These are phyloP conservation scores for Termitomyces titanicus DNA, from an alignment of 768 basidiomycete genomes.

Conservation along the genomic window DNA sequence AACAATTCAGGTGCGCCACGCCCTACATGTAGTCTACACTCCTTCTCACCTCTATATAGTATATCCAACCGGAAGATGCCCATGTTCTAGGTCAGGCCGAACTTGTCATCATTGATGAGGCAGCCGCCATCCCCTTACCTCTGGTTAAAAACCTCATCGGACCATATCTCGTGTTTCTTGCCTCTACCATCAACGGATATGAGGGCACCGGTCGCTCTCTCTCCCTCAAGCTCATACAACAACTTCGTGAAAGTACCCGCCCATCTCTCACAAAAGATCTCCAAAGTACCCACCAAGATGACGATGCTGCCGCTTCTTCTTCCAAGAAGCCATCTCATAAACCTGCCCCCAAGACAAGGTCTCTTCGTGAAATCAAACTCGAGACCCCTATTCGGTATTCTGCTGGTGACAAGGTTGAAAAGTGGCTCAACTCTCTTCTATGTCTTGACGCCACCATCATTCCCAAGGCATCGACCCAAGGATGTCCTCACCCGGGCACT, in stretches of 20 bases:
- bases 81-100: slow-evolving; percentile 98
- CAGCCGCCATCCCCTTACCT: slow-evolving; percentile 95
- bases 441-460: slow-evolving; percentile 83
- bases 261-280: slow-evolving; percentile 71
- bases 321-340: slow-evolving; percentile 55
- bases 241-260: slow-evolving; percentile 87
- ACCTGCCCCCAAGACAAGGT: slow-evolving; percentile 64
- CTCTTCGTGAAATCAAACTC: slow-evolving; percentile 90
- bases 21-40: neutral
- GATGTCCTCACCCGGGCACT: slow-evolving; percentile 91
- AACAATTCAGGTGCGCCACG: slow-evolving; percentile 81
- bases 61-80: slow-evolving; percentile 96
- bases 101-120: slow-evolving; percentile 96
- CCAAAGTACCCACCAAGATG: slow-evolving; percentile 33
- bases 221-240: slow-evolving; percentile 95
- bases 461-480: slow-evolving; percentile 45
- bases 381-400: slow-evolving; percentile 94
- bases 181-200: slow-evolving; percentile 99
- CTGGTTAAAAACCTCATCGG: slow-evolving; percentile 94
- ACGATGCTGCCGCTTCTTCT: slow-evolving; percentile 28
- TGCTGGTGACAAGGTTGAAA: slow-evolving; percentile 83
- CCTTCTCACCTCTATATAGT: slow-evolving; percentile 43
- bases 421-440: slow-evolving; percentile 87
- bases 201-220: slow-evolving; percentile 99
- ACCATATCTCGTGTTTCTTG: slow-evolving; percentile 95